Percentiles rank a stretch among this genome's conserved stretches.
phyloP scores from a whole-genome alignment of 805 yeast species.

The Pichia deserticola region DNA sequence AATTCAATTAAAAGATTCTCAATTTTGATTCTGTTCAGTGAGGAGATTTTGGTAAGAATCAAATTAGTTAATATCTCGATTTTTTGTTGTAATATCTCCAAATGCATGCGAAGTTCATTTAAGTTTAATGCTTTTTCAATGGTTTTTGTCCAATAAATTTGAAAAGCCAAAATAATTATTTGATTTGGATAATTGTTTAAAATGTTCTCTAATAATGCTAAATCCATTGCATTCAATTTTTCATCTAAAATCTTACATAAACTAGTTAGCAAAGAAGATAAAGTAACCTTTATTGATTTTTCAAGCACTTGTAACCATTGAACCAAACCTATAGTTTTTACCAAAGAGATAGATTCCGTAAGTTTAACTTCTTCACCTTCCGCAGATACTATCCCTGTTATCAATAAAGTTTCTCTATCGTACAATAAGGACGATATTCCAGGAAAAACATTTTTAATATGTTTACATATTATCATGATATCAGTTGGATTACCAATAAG shows the following conservation, averaged over 20 bases:
- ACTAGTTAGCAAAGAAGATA: slow-evolving; percentile 26
- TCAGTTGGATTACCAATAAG: slow-evolving; percentile 62
- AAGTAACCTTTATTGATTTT: slow-evolving; percentile 38
- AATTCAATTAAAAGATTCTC: slow-evolving; percentile 63
- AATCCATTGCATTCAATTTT: slow-evolving; percentile 9
- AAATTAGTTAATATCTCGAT: slow-evolving; percentile 23
- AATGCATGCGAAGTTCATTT: background rate
- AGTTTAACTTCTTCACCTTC: slow-evolving; percentile 56
- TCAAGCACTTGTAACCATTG: slow-evolving; percentile 65
- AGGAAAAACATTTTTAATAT: slow-evolving; percentile 62
- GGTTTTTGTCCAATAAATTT: slow-evolving; percentile 45
- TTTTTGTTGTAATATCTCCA: background rate
- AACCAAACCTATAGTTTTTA: slow-evolving; percentile 36
- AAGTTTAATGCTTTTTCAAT: slow-evolving; percentile 25
- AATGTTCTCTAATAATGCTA: slow-evolving; percentile 19
- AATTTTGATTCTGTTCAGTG: slow-evolving; percentile 34
- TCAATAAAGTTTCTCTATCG: slow-evolving; percentile 20
- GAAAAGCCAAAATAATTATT: slow-evolving; percentile 44
- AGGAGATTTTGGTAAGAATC: slow-evolving; percentile 23
- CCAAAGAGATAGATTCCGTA: slow-evolving; percentile 35
- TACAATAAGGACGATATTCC: slow-evolving; percentile 44
- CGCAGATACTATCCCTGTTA: slow-evolving; percentile 45
- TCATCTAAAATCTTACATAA: slow-evolving; percentile 11
- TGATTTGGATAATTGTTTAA: slow-evolving; percentile 47
- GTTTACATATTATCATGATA: slow-evolving; percentile 41